phyloP scores from a whole-genome alignment of 129 eudicot species.

The Scalesia atractyloides region DNA sequence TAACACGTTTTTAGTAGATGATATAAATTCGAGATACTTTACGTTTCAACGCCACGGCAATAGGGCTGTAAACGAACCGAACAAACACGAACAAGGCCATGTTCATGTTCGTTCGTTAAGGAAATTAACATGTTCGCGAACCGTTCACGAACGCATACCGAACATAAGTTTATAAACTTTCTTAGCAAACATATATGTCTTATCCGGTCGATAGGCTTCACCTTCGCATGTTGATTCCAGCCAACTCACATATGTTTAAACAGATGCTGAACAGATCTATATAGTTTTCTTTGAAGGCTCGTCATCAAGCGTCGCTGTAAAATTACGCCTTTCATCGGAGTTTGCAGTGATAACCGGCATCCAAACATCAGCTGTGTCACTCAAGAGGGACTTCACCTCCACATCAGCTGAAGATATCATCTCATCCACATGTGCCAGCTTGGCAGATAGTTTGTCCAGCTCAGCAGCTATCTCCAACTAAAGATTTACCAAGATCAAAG shows the following conservation, averaged over 20 bases:
- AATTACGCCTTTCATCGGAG: constrained; percentile 71
- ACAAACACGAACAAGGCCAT: no score
- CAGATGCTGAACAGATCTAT: neutral
- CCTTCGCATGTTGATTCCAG: constrained; percentile 4
- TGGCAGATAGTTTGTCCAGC: constrained; percentile 83
- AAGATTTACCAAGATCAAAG: neutral
- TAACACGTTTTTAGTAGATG: no score
- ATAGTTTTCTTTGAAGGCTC: constrained; percentile 5
- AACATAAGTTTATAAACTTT: no score
- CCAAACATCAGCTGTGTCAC: constrained; percentile 94
- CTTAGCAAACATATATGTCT: constrained; percentile 1
- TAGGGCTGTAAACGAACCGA: no score
- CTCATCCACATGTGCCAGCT: constrained; percentile 82
- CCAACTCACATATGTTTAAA: neutral
- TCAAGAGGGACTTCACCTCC: constrained; percentile 68
- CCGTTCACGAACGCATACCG: no score
- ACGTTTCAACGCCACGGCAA: no score
- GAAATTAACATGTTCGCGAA: no score
- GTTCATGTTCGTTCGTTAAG: no score
- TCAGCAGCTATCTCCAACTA: constrained; percentile 81
- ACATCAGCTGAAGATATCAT: constrained; percentile 92
- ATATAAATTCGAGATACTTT: no score
- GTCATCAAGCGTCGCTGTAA: constrained; percentile 47
- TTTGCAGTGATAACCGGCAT: constrained; percentile 92
- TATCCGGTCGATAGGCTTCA: neutral